Percentiles rank a stretch among this genome's conserved stretches.
Conservation (phyloP, 1,284 basidiomycete species). For the Ceratobasidium sp. region DNA sequence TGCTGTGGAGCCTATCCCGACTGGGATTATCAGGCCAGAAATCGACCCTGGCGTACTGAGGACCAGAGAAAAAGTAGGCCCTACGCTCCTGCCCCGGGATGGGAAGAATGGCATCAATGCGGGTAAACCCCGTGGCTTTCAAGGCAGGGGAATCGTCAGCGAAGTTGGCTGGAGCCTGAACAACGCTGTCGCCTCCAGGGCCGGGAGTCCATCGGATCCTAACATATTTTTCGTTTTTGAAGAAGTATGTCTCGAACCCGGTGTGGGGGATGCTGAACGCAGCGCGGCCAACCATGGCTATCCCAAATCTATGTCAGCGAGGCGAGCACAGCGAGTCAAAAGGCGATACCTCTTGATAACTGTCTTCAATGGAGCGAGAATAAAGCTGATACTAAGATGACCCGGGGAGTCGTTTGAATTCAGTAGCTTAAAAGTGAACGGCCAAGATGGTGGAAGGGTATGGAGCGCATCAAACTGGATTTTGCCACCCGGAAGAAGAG, state of each 20-base stretch:
- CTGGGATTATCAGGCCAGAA: not conserved
- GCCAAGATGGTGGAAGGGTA: too few relatives aligned
- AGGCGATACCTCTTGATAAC: too few relatives aligned
- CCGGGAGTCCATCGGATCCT: not conserved
- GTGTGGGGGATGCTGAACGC: too few relatives aligned
- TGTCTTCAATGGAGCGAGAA: too few relatives aligned
- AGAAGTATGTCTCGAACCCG: not conserved
- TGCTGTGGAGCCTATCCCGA: not conserved
- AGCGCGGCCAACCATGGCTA: too few relatives aligned
- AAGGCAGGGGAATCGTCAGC: not conserved
- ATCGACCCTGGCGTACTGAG: not conserved
- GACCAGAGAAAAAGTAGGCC: slow-evolving; percentile 6
- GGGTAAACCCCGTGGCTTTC: slow-evolving; percentile 3
- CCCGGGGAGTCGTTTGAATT: too few relatives aligned
- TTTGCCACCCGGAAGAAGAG: too few relatives aligned
- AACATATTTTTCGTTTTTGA: slow-evolving; percentile 1
- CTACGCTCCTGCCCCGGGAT: not conserved
- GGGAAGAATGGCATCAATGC: not conserved
- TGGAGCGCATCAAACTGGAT: too few relatives aligned
- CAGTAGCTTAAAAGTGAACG: too few relatives aligned
- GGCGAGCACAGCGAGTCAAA: too few relatives aligned
- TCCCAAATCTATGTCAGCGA: too few relatives aligned
- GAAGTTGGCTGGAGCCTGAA: not conserved
- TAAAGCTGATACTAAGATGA: too few relatives aligned
- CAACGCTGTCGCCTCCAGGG: not conserved